phyloP scores from a whole-genome alignment of 1,284 basidiomycete species.

The Trametes polyzona region DNA sequence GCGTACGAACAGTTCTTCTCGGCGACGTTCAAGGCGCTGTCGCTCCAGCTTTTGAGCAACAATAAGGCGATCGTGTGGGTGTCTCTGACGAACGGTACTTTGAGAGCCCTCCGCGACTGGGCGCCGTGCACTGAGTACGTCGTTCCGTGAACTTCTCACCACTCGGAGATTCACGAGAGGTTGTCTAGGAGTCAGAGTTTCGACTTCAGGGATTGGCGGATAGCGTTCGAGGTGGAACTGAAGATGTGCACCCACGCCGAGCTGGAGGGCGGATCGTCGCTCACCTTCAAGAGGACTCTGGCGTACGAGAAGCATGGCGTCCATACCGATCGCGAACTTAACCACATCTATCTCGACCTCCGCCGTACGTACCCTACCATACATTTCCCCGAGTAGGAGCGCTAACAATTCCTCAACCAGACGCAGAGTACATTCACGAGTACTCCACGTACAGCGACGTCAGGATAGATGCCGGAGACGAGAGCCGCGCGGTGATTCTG shows the following conservation, averaged over 20 bases:
- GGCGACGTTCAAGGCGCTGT: constrained; percentile 32
- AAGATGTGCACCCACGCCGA: constrained; percentile 30
- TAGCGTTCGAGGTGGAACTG: constrained; percentile 40
- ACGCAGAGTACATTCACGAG: constrained; percentile 35
- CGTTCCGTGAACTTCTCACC: neutral
- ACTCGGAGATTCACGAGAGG: neutral
- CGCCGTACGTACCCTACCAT: constrained; percentile 26
- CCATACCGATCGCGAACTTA: constrained; percentile 25
- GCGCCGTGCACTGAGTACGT: constrained; percentile 27
- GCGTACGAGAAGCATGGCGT: constrained; percentile 29
- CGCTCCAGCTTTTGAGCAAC: constrained; percentile 31
- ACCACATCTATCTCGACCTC: constrained; percentile 38
- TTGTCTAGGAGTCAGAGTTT: constrained; percentile 20
- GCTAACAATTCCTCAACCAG: constrained; percentile 14
- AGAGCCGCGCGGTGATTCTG: constrained; percentile 30
- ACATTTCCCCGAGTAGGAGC: neutral
- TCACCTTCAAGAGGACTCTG: constrained; percentile 24
- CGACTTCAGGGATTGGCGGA: constrained; percentile 33
- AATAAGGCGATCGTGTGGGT: constrained; percentile 35
- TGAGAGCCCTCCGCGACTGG: constrained; percentile 30
- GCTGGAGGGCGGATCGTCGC: constrained; percentile 17
- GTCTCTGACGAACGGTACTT: constrained; percentile 27
- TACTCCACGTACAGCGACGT: constrained; percentile 35
- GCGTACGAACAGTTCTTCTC: constrained; percentile 30
- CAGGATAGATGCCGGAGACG: constrained; percentile 22